phyloP scores from a whole-genome alignment of 352 stramenopile genomes.

The Aphanomyces invadans region DNA sequence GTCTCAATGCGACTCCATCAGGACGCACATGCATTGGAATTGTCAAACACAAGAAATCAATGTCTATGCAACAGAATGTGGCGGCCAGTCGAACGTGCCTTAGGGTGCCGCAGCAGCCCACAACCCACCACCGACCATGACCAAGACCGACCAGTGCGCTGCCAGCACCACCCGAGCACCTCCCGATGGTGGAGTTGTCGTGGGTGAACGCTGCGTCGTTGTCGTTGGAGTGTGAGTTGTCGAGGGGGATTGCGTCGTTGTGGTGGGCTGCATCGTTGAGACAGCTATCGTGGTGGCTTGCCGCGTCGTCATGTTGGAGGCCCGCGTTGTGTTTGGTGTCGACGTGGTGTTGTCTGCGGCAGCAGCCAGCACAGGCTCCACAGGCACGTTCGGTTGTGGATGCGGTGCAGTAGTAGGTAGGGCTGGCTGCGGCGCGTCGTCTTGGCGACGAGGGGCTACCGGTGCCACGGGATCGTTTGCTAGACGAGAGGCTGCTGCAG shows the following conservation, averaged over 20 bases:
- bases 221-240: neutral
- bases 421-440: slow-evolving; percentile 39
- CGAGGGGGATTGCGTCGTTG: neutral
- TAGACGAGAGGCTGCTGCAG: too few relatives aligned
- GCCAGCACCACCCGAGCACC: too few relatives aligned
- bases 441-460: slow-evolving; percentile 27
- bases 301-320: neutral
- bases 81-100: too few relatives aligned
- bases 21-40: too few relatives aligned
- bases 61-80: too few relatives aligned
- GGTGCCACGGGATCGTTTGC: slow-evolving; percentile 30
- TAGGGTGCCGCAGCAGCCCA: too few relatives aligned
- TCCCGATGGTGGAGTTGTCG: too few relatives aligned
- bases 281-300: neutral
- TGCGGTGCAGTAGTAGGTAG: slow-evolving; percentile 24
- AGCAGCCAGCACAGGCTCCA: neutral
- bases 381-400: neutral
- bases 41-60: too few relatives aligned
- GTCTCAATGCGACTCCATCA: too few relatives aligned
- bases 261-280: neutral
- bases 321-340: neutral
- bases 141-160: too few relatives aligned
- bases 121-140: too few relatives aligned
- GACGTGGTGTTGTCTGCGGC: neutral
- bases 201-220: neutral